These are phyloP conservation scores for Pulveroboletus ravenelii DNA, from an alignment of 768 basidiomycete genomes.

Conservation along the genomic window DNA sequence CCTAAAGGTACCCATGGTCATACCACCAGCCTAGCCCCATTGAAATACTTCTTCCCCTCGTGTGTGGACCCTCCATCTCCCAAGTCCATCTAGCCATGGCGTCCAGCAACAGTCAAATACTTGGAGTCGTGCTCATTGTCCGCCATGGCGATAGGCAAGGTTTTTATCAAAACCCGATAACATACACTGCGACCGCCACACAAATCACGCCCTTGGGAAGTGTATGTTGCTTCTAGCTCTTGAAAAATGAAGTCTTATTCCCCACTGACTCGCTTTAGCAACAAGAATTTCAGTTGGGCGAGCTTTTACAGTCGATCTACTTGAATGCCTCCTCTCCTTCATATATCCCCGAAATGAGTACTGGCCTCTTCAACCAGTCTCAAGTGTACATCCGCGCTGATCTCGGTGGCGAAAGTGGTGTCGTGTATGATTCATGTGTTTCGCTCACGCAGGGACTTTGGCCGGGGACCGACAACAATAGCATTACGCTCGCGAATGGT, in stretches of 20 bases:
- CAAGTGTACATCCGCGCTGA: slow-evolving; percentile 56
- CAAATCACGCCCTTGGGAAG: slow-evolving; percentile 66
- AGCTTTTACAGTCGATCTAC: slow-evolving; percentile 48
- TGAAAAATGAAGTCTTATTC: neutral
- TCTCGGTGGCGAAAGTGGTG: slow-evolving; percentile 62
- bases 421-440: slow-evolving; percentile 62
- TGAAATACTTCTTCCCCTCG: neutral
- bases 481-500: slow-evolving; percentile 61
- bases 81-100: slow-evolving; percentile 9
- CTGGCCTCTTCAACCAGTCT: slow-evolving; percentile 32
- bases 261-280: slow-evolving; percentile 30
- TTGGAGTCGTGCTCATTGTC: slow-evolving; percentile 54
- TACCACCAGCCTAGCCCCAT: neutral
- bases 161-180: slow-evolving; percentile 59
- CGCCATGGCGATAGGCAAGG: slow-evolving; percentile 62
- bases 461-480: slow-evolving; percentile 44
- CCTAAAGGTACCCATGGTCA: neutral
- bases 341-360: slow-evolving; percentile 41
- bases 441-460: slow-evolving; percentile 69
- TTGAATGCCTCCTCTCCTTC: slow-evolving; percentile 49
- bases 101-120: slow-evolving; percentile 29
- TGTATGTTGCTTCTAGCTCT: slow-evolving; percentile 32
- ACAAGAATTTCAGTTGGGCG: slow-evolving; percentile 57
- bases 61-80: neutral
- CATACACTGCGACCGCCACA: slow-evolving; percentile 53